These are phyloP conservation scores for Termitomyces sp. DNA, from an alignment of 768 basidiomycete species.

Conservation along the genomic window DNA sequence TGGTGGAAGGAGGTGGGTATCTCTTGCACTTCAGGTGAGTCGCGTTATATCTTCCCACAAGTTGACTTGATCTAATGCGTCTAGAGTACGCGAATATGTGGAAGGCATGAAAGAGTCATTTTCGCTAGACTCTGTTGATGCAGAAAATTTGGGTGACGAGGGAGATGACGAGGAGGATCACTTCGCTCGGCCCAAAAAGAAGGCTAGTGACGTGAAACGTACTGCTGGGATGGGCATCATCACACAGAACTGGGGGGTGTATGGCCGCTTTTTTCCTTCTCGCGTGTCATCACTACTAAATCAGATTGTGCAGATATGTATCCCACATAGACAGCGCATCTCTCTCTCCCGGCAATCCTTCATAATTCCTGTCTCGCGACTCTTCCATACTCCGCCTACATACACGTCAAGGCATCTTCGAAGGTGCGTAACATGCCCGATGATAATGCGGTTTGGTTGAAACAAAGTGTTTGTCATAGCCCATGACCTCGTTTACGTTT, in stretches of 20 bases:
- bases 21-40: conserved; percentile 56
- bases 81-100: conserved; percentile 74
- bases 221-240: conserved; percentile 77
- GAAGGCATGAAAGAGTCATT: conserved; percentile 63
- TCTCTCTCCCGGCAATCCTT: conserved; percentile 88
- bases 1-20: conserved; percentile 69
- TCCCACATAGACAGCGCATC: conserved; percentile 90
- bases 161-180: conserved; percentile 41
- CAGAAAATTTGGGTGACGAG: conserved; percentile 68
- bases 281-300: conserved; percentile 1
- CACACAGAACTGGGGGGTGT: conserved; percentile 96
- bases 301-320: conserved; percentile 58
- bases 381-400: conserved; percentile 90
- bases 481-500: no score
- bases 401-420: conserved; percentile 71
- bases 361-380: conserved; percentile 87
- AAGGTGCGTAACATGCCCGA: no score
- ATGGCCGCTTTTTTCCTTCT: conserved; percentile 24
- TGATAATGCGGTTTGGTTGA: no score
- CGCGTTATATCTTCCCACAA: background rate
- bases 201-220: conserved; percentile 31
- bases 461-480: no score
- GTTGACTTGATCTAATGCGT: background rate
- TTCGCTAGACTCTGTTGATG: conserved; percentile 86
- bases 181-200: conserved; percentile 37